Evolutionary conservation across 2,329 filamentous ascomycete genomes (phyloP), one percentile per base, ranked within the genome.

Genomic region (Chalaropsis ovoidea): DNA sequence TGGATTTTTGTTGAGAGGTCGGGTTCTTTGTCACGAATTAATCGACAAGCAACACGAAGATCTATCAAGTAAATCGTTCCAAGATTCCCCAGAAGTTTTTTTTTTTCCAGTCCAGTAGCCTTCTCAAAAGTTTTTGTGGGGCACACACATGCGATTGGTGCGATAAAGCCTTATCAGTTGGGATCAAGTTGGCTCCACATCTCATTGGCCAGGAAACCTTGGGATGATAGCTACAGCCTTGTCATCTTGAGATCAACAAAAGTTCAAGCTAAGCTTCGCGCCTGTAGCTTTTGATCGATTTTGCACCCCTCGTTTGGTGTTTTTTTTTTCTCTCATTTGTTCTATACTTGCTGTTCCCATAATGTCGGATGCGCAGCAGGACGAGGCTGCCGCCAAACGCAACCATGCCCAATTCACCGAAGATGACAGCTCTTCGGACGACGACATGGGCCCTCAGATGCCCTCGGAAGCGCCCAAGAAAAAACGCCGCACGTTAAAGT

Each of bases 391-490:
- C 10, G 42, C 67, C 70, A 77, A 77, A 74, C 79, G 85, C 68
- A 81, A 77, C 69, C 82, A 84, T 70, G 79, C 80, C 35, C 82
- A 82, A 52, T 79, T 83, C 17, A 24, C 24, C 66, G 31, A 65
- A 47, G 41, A 69, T 66, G 81, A 84, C 64, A 85, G 82, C 71
- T 95, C 90, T 43, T 93, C 89, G 3, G 88, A 90, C 71, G 91
- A 96, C 77, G 92, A 95, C 73, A 94, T 96, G 78, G 94, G 94
- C 54, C 94, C 94, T 35, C 88, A 93, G 70, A 83, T 97, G 39
- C 93, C 94, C 54, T 88, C 90, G 1, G 82, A 86, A 62, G 86
- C 82, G 22, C 85, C 86, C 1, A 93, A 93, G 79, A 95, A 95
- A 82, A 96, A 96, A 78, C 86, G 89, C 69, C 84, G 92, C 71